phyloP scores from a whole-genome alignment of 371 early-diverging fungal genomes.

The Mortierella sp. region DNA sequence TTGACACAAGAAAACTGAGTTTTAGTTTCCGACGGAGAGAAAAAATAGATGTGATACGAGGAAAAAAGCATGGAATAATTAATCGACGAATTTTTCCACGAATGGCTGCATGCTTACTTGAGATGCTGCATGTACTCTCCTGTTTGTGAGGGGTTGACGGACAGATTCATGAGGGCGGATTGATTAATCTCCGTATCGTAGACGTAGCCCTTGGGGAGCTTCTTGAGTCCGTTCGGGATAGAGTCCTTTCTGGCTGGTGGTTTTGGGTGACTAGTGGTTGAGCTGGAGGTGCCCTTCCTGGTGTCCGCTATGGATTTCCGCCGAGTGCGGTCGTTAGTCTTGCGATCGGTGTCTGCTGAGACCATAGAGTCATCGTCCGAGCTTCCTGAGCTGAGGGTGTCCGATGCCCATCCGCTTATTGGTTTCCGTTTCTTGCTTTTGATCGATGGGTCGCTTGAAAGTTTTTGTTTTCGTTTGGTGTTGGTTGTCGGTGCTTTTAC shows the following conservation, averaged over 20 bases:
- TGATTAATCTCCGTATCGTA: conserved; percentile 52
- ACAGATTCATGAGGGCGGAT: conserved; percentile 43
- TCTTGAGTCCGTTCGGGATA: conserved; percentile 50
- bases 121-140: conserved; percentile 49
- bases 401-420: conserved; percentile 23
- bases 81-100: background rate
- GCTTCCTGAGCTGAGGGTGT: conserved; percentile 35
- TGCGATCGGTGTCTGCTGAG: background rate
- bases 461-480: conserved; percentile 10
- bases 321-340: background rate
- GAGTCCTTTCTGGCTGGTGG: conserved; percentile 6
- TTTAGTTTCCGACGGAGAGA: background rate
- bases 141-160: conserved; percentile 44
- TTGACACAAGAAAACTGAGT: background rate
- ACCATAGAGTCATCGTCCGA: conserved; percentile 32
- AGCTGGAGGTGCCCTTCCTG: conserved; percentile 31
- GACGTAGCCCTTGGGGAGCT: conserved; percentile 52
- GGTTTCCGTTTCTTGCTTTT: conserved; percentile 25
- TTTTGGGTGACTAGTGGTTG: conserved; percentile 13
- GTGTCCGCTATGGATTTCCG: conserved; percentile 11
- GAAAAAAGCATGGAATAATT: background rate
- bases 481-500: conserved; percentile 20
- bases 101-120: conserved; percentile 24
- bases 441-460: background rate
- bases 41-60: background rate